Conservation (phyloP, 768 basidiomycete species). For the Lactarius tabidus region DNA sequence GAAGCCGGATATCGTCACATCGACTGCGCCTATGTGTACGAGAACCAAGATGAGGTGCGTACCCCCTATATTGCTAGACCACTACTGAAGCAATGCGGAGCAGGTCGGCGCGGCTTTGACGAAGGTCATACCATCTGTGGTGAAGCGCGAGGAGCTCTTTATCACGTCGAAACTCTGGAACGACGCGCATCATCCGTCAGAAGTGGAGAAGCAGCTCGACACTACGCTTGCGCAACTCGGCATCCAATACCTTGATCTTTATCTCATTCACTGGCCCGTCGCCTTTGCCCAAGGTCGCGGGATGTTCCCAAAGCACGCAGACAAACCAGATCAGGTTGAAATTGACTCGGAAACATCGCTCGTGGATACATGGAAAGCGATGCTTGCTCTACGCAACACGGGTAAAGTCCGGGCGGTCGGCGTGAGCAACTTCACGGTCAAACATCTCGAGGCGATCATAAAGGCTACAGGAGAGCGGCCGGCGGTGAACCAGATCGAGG, state of each 20-base stretch:
- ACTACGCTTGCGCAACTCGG: slow-evolving; percentile 71
- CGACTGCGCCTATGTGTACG: slow-evolving; percentile 76
- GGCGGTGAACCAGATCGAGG: slow-evolving; percentile 76
- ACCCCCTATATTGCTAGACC: no score
- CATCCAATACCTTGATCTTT: slow-evolving; percentile 75
- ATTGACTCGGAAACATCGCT: slow-evolving; percentile 57
- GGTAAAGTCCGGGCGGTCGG: slow-evolving; percentile 72
- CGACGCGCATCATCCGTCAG: slow-evolving; percentile 56
- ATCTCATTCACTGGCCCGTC: slow-evolving; percentile 79
- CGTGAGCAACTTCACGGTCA: slow-evolving; percentile 77
- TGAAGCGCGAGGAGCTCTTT: slow-evolving; percentile 76
- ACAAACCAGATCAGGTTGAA: slow-evolving; percentile 42
- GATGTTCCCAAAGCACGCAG: slow-evolving; percentile 51
- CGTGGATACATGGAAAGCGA: slow-evolving; percentile 81
- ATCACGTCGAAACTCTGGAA: slow-evolving; percentile 87
- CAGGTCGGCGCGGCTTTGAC: slow-evolving; percentile 65
- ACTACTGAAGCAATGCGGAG: not conserved
- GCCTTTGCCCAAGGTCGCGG: slow-evolving; percentile 53
- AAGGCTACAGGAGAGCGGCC: slow-evolving; percentile 70
- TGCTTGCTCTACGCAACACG: slow-evolving; percentile 64
- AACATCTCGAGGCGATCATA: slow-evolving; percentile 62
- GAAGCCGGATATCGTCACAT: slow-evolving; percentile 78
- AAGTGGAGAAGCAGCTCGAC: slow-evolving; percentile 71
- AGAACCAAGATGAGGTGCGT: slow-evolving; percentile 64
- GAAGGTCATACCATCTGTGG: slow-evolving; percentile 72